Evolutionary conservation across 73 alveolate species (phyloP).

Genomic region (Blepharisma japonicum): DNA sequence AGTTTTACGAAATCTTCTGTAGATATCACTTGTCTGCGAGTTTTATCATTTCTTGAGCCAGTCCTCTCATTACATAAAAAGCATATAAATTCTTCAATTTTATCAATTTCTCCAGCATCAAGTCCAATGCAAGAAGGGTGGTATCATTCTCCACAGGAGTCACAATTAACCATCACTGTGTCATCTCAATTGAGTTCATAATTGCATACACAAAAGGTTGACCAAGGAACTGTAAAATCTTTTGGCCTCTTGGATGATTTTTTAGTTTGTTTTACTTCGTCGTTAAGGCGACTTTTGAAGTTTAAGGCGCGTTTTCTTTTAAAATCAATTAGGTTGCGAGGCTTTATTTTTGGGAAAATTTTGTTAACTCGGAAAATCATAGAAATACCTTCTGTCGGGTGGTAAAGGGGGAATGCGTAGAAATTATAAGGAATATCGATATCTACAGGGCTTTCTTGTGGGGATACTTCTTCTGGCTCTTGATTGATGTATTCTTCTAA

Average conservation of each 20-base stretch:
- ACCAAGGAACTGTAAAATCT: neutral
- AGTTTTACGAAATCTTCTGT: neutral
- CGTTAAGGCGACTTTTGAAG: neutral
- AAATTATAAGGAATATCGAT: neutral
- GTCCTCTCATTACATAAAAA: conserved; percentile 14
- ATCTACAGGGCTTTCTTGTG: neutral
- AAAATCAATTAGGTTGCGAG: neutral
- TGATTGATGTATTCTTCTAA: neutral
- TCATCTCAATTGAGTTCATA: conserved; percentile 35
- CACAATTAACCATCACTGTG: conserved; percentile 80
- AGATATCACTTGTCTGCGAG: neutral
- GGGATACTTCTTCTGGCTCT: no score
- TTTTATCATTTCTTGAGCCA: neutral
- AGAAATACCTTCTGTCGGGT: conserved; percentile 2
- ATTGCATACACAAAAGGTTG: conserved; percentile 1
- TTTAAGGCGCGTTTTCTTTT: conserved; percentile 11
- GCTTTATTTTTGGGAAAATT: neutral
- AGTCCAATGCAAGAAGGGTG: conserved; percentile 87
- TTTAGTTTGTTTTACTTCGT: neutral
- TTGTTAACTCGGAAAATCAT: neutral
- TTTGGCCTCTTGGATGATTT: conserved; percentile 8
- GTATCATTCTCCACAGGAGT: conserved; percentile 82
- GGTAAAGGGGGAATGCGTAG: conserved; percentile 5
- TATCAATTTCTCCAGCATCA: conserved; percentile 51
- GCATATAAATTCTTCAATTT: conserved; percentile 36